Evolutionary conservation across 108 stramenopile species (phyloP).

Genomic region (Pseudonitzschia delicatissima): DNA sequence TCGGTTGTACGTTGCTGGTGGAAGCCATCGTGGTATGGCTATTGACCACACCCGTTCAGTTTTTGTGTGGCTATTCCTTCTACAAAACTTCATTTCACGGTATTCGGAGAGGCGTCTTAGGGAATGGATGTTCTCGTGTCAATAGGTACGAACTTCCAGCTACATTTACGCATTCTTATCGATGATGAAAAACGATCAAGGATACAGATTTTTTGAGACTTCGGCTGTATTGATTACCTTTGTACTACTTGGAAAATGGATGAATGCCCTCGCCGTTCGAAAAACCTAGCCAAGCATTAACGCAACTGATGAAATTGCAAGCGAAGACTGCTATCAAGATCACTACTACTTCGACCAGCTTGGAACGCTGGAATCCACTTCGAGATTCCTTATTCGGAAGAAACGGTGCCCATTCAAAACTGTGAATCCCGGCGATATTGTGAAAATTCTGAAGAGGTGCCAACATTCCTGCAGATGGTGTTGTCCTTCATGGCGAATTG

Average conservation of each 20-base stretch:
- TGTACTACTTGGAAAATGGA: slow-evolving; percentile 92
- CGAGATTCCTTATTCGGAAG: slow-evolving; percentile 34
- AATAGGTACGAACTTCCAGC: slow-evolving; percentile 88
- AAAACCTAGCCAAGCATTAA: slow-evolving; percentile 86
- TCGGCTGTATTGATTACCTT: slow-evolving; percentile 95
- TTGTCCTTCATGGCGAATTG: slow-evolving; percentile 67
- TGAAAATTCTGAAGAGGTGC: slow-evolving; percentile 72
- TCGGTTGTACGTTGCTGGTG: slow-evolving; percentile 16
- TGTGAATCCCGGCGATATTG: slow-evolving; percentile 57
- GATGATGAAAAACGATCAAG: slow-evolving; percentile 11
- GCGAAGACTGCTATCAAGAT: slow-evolving; percentile 43
- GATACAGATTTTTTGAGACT: slow-evolving; percentile 85
- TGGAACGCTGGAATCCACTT: slow-evolving; percentile 20
- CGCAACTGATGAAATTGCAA: slow-evolving; percentile 78
- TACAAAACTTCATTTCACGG: slow-evolving; percentile 78
- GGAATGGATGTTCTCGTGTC: slow-evolving; percentile 97
- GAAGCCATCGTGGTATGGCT: slow-evolving; percentile 48
- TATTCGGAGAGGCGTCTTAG: slow-evolving; percentile 48
- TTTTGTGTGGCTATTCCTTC: slow-evolving; percentile 81
- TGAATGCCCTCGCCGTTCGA: slow-evolving; percentile 87
- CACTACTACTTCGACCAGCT: not conserved
- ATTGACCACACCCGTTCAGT: slow-evolving; percentile 85
- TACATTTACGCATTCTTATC: slow-evolving; percentile 67
- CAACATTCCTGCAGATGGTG: slow-evolving; percentile 79
- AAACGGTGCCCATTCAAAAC: slow-evolving; percentile 30